Base-by-base conservation (phyloP, 2,329 filamentous ascomycete genomes). In the Chaetoscypha palmicola region DNA sequence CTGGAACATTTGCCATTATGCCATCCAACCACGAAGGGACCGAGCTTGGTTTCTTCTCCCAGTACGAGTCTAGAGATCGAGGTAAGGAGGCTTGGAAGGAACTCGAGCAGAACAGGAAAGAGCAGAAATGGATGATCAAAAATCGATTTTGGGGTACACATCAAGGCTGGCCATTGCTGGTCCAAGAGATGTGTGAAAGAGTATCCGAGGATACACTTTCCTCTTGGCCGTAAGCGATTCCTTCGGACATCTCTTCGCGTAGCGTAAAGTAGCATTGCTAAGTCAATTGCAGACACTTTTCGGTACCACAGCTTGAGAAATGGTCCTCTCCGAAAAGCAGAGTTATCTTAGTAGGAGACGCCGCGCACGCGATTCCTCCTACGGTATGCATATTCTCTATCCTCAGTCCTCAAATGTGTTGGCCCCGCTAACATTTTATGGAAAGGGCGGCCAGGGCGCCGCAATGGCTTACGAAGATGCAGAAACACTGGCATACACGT, bases 391-490 rank as follows among this genome's bases (percentile, higher is more conserved):
- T 17, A 26, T 14, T 19, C 14, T 14, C 17, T 7, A 2, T 1
- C 38, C 17, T 21, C 2, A 2, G 14, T 20, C 11, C 14, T n/a
- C 14, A 31, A 1, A 3, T 19, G 11, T n/a, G n/a, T 12, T 16
- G 9, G 28, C n/a, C n/a, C n/a, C n/a, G n/a, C n/a, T n/a, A n/a
- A n/a, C n/a, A 28, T 12, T 24, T n/a, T n/a, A 12, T 33, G 4
- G 26, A 21, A 64, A 67, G 0, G 66, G 66, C 0, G 69, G 70
- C 0, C 69, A 71, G 46, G 67, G 69, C n/a, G n/a, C n/a, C 0
- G 62, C 64, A 38, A 66, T 69, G 37, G 67, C 67, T 0, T 66
- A 71, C 21, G 72, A 76, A 48, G 72, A 76, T 42, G 66, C 68
- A 1, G 67, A 67, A 38, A 65, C 63, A 0, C 62, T 73, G 11